These are phyloP conservation scores for Salicornia ramosissima DNA, from an alignment of 148 eudicot species.

Conservation along the genomic window DNA sequence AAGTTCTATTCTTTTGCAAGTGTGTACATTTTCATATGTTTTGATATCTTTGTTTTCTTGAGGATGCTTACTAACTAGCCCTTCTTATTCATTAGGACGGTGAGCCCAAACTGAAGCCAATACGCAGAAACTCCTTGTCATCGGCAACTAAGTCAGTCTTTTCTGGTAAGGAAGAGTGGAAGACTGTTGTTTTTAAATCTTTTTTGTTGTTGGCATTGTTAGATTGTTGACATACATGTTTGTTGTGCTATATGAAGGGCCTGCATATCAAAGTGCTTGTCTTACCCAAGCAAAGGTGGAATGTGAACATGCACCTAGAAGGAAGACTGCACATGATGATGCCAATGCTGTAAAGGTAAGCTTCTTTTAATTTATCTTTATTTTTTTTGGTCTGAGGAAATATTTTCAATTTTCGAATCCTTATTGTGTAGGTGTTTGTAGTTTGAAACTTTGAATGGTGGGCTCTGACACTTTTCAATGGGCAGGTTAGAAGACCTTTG, in stretches of 20 bases:
- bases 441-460: background rate
- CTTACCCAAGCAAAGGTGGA: background rate
- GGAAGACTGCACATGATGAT: background rate
- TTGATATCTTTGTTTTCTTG: background rate
- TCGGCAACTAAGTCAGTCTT: slow-evolving; percentile 10
- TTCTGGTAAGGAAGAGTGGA: slow-evolving; percentile 19
- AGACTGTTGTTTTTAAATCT: no score
- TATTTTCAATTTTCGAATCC: no score
- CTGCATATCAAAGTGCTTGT: slow-evolving; percentile 12
- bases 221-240: background rate
- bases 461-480: slow-evolving; percentile 15
- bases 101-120: slow-evolving; percentile 1
- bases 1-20: slow-evolving; percentile 7
- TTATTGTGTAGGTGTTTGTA: no score
- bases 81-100: slow-evolving; percentile 17
- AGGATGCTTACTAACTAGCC: slow-evolving; percentile 8
- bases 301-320: background rate
- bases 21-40: background rate
- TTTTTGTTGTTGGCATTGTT: no score
- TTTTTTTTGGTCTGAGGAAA: background rate
- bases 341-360: slow-evolving; percentile 15
- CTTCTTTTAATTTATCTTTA: background rate
- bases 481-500: slow-evolving; percentile 17
- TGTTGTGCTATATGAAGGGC: slow-evolving; percentile 9
- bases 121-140: slow-evolving; percentile 13